Evolutionary conservation across 352 stramenopile genomes (phyloP).

Genomic region (Pythium utonaiense): DNA sequence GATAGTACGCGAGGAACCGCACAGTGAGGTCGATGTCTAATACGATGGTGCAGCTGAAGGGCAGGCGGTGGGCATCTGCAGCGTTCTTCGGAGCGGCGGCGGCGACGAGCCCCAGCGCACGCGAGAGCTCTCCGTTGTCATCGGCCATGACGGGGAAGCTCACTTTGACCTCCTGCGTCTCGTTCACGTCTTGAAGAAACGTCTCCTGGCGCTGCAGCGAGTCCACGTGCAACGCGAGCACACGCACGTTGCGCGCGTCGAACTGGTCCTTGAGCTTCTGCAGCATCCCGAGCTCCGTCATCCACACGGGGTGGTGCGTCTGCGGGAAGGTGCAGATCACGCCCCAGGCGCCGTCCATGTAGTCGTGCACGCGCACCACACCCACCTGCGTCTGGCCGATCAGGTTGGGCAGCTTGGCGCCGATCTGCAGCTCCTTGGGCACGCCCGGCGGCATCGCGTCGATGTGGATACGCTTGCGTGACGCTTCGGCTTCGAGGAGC

Average conservation of each 20-base stretch:
- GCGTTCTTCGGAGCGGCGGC: slow-evolving; percentile 40
- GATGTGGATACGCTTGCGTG: background rate
- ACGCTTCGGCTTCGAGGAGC: background rate
- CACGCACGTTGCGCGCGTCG: slow-evolving; percentile 62
- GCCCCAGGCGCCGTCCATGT: slow-evolving; percentile 66
- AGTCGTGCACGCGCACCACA: slow-evolving; percentile 66
- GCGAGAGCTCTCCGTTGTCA: slow-evolving; percentile 58
- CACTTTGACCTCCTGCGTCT: slow-evolving; percentile 77
- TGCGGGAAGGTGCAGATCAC: slow-evolving; percentile 70
- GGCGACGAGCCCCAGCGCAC: slow-evolving; percentile 47
- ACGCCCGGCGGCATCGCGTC: slow-evolving; percentile 22
- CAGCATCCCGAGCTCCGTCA: slow-evolving; percentile 73
- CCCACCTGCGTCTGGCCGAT: slow-evolving; percentile 69
- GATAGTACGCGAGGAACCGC: slow-evolving; percentile 60
- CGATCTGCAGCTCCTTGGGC: slow-evolving; percentile 53
- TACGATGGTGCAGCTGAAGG: slow-evolving; percentile 63
- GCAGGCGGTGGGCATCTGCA: slow-evolving; percentile 48
- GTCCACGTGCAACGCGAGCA: slow-evolving; percentile 49
- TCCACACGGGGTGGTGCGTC: slow-evolving; percentile 69
- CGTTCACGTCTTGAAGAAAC: slow-evolving; percentile 74
- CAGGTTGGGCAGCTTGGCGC: slow-evolving; percentile 67
- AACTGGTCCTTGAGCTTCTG: slow-evolving; percentile 82
- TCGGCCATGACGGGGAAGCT: slow-evolving; percentile 71
- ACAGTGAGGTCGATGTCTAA: slow-evolving; percentile 77
- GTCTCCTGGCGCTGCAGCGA: slow-evolving; percentile 37